Evolutionary conservation across 164 flowering plant species (phyloP).

Genomic region (Protea cynaroides): DNA sequence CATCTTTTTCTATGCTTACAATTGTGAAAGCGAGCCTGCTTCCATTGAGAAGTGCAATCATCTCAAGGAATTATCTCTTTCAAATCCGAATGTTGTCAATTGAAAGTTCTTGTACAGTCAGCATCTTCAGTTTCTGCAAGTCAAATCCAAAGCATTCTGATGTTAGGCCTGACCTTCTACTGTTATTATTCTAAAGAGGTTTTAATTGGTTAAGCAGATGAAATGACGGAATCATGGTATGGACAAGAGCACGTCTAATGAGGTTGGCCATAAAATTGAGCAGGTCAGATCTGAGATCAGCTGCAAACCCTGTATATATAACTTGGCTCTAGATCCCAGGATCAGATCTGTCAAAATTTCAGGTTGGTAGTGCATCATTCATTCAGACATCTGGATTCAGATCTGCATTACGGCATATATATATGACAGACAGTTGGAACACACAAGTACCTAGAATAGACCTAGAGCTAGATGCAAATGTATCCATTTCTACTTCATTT

Average conservation of each 20-base stretch:
- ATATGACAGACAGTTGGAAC: too few species aligned
- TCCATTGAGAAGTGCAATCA: neutral
- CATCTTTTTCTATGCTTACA: conserved; percentile 1
- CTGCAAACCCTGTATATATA: neutral
- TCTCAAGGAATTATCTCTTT: conserved; percentile 1
- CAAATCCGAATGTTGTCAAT: conserved; percentile 74
- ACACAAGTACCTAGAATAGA: too few species aligned
- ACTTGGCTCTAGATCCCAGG: neutral
- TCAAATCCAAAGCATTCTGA: neutral
- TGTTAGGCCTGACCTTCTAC: neutral
- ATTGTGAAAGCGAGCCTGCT: conserved; percentile 4
- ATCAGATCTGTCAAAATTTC: too few species aligned
- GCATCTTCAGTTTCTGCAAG: conserved; percentile 78
- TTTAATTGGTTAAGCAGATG: neutral
- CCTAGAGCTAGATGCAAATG: too few species aligned
- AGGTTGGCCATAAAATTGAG: neutral
- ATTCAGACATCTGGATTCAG: too few species aligned
- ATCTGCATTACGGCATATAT: too few species aligned
- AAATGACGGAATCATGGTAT: neutral
- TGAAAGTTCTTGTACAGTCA: conserved; percentile 54
- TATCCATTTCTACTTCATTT: too few species aligned
- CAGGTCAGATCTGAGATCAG: neutral
- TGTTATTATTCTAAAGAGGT: neutral
- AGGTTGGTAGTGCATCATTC: too few species aligned
- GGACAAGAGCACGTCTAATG: neutral